Evolutionary conservation across 2,329 filamentous ascomycete genomes (phyloP).

Genomic region (Eurotiales sp.): DNA sequence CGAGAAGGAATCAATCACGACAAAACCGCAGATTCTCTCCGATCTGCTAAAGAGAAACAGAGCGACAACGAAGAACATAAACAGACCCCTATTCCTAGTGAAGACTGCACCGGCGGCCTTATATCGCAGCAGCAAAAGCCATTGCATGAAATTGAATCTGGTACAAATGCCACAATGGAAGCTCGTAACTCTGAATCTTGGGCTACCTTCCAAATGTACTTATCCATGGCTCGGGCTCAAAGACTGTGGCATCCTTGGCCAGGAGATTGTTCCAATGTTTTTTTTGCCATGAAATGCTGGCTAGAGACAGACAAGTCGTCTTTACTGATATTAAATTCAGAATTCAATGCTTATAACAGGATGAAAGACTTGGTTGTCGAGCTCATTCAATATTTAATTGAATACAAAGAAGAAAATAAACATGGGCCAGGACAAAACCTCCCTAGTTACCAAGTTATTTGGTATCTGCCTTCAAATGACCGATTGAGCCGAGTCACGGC

Average conservation of each 20-base stretch:
- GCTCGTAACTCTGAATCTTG: not conserved
- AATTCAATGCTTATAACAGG: not conserved
- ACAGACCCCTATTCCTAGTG: not conserved
- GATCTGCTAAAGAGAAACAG: not conserved
- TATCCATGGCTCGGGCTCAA: not conserved
- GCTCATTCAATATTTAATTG: not conserved
- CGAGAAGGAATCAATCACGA: not conserved
- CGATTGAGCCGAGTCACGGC: not conserved
- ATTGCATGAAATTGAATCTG: not conserved
- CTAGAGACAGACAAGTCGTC: not conserved
- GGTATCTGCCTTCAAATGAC: not conserved
- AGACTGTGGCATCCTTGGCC: not conserved
- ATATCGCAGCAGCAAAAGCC: not conserved
- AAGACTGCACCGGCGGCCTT: not conserved
- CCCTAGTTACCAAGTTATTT: not conserved
- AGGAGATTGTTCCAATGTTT: not conserved
- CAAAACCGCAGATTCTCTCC: not conserved
- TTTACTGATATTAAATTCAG: not conserved
- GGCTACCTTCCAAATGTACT: not conserved
- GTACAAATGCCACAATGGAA: not conserved
- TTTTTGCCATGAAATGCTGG: not conserved
- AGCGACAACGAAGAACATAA: not conserved
- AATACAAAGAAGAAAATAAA: not conserved
- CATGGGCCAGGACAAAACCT: too few species aligned
- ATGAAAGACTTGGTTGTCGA: not conserved